A percentile compares a stretch with the other conserved stretches of the same genome.
phyloP scores from a whole-genome alignment of 2,329 filamentous ascomycete genomes.

The Cladosporium oxysporum region DNA sequence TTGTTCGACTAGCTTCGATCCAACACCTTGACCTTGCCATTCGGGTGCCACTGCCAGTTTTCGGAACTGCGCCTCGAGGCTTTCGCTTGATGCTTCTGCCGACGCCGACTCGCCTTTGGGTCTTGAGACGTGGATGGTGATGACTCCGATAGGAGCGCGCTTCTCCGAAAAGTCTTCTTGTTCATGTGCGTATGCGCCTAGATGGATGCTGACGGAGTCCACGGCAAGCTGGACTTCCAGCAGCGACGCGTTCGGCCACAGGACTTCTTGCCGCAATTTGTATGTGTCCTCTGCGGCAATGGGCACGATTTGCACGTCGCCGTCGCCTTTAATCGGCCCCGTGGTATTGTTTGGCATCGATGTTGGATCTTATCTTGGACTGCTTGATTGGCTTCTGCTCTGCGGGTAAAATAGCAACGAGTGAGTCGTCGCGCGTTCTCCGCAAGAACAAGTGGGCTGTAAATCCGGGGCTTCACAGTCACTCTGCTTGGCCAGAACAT shows the following conservation, averaged over 20 bases:
- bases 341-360: not conserved
- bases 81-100: not conserved
- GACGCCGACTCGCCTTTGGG: not conserved
- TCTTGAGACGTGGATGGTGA: not conserved
- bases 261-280: not conserved
- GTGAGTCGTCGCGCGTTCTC: not conserved
- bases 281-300: not conserved
- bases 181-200: not conserved
- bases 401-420: not conserved
- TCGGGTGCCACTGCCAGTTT: not conserved
- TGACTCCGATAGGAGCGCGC: not conserved
- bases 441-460: not conserved
- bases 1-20: not conserved
- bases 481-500: not conserved
- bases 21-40: not conserved
- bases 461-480: not conserved
- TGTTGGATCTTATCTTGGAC: not conserved
- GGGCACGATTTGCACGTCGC: not conserved
- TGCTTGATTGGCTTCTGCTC: not conserved
- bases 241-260: not conserved
- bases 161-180: not conserved
- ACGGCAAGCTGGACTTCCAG: not conserved
- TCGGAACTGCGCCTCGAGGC: not conserved
- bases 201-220: not conserved
- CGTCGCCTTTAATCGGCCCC: not conserved